phyloP scores from a whole-genome alignment of 768 basidiomycete species.

The Termitomyces sp. region DNA sequence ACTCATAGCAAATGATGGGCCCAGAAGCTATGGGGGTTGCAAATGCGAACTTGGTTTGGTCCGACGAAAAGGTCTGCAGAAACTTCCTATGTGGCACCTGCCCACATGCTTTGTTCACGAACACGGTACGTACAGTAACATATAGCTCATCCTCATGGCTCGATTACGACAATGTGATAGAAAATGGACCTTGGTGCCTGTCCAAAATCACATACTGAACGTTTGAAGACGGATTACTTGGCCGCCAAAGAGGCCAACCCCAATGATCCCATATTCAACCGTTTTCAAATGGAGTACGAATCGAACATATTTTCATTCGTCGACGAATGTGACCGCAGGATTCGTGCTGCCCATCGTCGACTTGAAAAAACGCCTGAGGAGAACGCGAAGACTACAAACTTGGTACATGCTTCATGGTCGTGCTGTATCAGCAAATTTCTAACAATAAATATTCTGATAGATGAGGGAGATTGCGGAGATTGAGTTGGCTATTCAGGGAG shows the following conservation, averaged over 20 bases:
- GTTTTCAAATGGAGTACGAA: conserved; percentile 95
- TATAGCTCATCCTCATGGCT: not conserved
- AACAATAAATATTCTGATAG: conserved; percentile 27
- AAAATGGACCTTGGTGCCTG: conserved; percentile 99
- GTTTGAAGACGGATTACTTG: conserved; percentile 85
- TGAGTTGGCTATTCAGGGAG: conserved; percentile 96
- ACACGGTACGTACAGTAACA: conserved; percentile 64
- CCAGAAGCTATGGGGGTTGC: conserved; percentile 98
- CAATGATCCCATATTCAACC: conserved; percentile 72
- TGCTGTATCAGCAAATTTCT: not conserved
- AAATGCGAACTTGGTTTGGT: conserved; percentile 88
- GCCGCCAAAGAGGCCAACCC: conserved; percentile 73
- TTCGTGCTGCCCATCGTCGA: conserved; percentile 87
- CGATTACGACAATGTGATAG: conserved; percentile 31
- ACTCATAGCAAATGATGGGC: conserved; percentile 97
- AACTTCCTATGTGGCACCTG: conserved; percentile 99
- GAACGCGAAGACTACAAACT: conserved; percentile 96
- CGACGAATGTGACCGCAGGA: conserved; percentile 96
- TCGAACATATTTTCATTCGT: conserved; percentile 93
- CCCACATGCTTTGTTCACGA: conserved; percentile 95
- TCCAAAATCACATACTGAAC: conserved; percentile 93
- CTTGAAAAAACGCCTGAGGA: conserved; percentile 99
- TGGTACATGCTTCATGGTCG: conserved; percentile 44
- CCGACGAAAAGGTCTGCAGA: conserved; percentile 95
- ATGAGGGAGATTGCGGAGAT: conserved; percentile 99